Evolutionary conservation across 202 grass and related monocot species (phyloP), one percentile per base, ranked within the genome.

Genomic region (Carex arenaria): DNA sequence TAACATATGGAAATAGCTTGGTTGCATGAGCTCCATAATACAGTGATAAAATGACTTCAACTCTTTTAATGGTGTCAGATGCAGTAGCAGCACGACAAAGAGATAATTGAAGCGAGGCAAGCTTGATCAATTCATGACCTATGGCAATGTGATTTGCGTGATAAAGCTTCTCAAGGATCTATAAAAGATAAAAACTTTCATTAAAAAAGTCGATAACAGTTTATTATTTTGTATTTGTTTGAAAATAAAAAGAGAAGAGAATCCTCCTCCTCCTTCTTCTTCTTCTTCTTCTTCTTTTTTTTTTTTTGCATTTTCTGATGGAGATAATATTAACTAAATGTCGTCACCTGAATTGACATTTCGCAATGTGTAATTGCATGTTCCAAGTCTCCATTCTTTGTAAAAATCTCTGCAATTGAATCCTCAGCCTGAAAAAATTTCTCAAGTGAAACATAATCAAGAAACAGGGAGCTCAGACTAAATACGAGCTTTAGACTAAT

Each of bases 161-260:
- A 51, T 95, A 98, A 66, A 98, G 85, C 85, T 85, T 95, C 79
- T 98, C 14, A n/a, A 98, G 90, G 55, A 95, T 92, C 95, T 98
- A 64, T 55, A 82, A 30, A 45, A 80, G 36, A 61, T 67, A 52
- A 14, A 85, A 53, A 42, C 7, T 64, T 61, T 64, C 84, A 80
- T 64, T 55, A 80, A 78, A 7, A 77, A 54, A 67, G 42, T 11
- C n/a, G 7, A 19, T 82, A 84, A 84, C n/a, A 47, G n/a, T 32
- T 70, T 70, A 20, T 73, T 45, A 13, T 65, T 18, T 28, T 26
- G 4, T 49, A 64, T 20, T 8, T 49, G 5, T 66, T 64, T 10
- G 51, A 4, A 76, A 76, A 56, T 8, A 56, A 42, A 28, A 53
- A 5, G 11, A 72, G 3, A 53, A 9, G 10, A 26, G 6, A 17